Percentiles rank a stretch among this genome's conserved stretches.
Conservation (phyloP, 2,329 filamentous ascomycete species). For the Ascosphaera apis region DNA sequence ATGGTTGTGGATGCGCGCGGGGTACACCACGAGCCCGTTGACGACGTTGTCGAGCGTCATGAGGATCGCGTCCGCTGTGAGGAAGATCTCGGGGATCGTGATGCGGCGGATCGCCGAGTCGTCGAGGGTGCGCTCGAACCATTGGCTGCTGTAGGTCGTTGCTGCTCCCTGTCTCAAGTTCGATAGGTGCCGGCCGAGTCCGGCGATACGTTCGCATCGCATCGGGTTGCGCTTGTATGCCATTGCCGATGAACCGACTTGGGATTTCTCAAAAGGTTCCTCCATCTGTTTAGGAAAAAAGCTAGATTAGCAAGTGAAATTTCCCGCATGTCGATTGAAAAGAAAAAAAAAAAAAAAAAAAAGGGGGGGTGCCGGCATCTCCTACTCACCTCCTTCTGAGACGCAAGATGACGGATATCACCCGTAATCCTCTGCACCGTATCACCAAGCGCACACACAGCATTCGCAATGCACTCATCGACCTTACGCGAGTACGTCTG, state of each 20-base stretch:
- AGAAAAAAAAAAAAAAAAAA: no score
- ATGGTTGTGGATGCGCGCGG: slow-evolving; percentile 41
- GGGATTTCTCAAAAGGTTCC: slow-evolving; percentile 58
- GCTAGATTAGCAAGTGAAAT: no score
- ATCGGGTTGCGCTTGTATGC: slow-evolving; percentile 42
- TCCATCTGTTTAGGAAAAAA: no score
- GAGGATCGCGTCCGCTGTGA: slow-evolving; percentile 44
- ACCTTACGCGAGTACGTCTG: slow-evolving; percentile 66
- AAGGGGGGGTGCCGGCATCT: no score
- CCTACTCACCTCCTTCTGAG: slow-evolving; percentile 70
- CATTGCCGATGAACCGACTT: slow-evolving; percentile 48
- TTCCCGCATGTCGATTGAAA: no score
- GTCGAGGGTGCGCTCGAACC: slow-evolving; percentile 59
- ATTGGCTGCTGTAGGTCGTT: slow-evolving; percentile 48
- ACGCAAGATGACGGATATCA: slow-evolving; percentile 51
- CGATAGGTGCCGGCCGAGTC: slow-evolving; percentile 31
- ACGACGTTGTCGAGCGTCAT: slow-evolving; percentile 45
- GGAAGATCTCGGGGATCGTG: slow-evolving; percentile 40
- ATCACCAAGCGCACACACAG: slow-evolving; percentile 56
- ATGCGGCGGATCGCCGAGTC: slow-evolving; percentile 36
- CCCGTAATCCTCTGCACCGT: slow-evolving; percentile 48
- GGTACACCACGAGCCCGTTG: slow-evolving; percentile 55
- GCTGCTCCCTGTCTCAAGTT: slow-evolving; percentile 32
- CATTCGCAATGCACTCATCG: slow-evolving; percentile 58
- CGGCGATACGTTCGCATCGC: slow-evolving; percentile 36